Percentiles rank a stretch among this genome's conserved stretches.
Evolutionary conservation across 2,329 filamentous ascomycete genomes (phyloP).

Genomic region (Claviceps pazoutovae): DNA sequence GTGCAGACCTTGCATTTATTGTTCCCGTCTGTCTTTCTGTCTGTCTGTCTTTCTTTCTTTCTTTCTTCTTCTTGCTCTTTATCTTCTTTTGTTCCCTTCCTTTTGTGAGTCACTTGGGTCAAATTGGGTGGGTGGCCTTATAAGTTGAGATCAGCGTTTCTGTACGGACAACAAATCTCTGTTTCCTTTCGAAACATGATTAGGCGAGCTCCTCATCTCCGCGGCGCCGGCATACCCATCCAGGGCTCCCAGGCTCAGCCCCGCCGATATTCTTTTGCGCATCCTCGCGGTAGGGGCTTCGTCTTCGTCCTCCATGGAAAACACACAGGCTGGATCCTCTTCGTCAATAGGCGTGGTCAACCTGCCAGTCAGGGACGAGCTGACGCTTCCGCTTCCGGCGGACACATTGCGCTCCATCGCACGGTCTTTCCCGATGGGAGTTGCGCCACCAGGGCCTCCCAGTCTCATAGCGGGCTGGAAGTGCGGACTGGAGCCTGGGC

Average conservation of each 20-base stretch:
- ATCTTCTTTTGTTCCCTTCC: neutral
- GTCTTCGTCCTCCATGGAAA: constrained; percentile 51
- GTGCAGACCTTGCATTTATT: too few species aligned
- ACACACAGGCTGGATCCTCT: constrained; percentile 49
- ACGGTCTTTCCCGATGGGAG: constrained; percentile 28
- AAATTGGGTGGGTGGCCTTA: neutral
- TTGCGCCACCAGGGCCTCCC: constrained; percentile 21
- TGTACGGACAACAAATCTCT: constrained; percentile 17
- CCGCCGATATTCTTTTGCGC: constrained; percentile 35
- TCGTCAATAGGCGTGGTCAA: constrained; percentile 54
- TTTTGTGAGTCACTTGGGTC: neutral
- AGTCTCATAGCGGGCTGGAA: constrained; percentile 35
- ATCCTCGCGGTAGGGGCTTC: constrained; percentile 32
- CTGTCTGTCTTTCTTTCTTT: too few species aligned
- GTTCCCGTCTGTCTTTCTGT: too few species aligned
- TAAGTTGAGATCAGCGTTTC: constrained; percentile 15
- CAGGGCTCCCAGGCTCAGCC: constrained; percentile 23
- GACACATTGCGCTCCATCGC: constrained; percentile 44
- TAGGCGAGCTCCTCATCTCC: constrained; percentile 14
- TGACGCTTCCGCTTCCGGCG: constrained; percentile 42
- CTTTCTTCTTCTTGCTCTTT: neutral
- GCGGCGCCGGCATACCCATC: constrained; percentile 28
- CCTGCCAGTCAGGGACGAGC: constrained; percentile 38
- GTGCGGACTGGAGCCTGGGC: constrained; percentile 30
- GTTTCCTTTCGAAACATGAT: constrained; percentile 16